These are phyloP conservation scores for Carex scoparia DNA, from an alignment of 176 grass and related monocot genomes.

Conservation along the genomic window DNA sequence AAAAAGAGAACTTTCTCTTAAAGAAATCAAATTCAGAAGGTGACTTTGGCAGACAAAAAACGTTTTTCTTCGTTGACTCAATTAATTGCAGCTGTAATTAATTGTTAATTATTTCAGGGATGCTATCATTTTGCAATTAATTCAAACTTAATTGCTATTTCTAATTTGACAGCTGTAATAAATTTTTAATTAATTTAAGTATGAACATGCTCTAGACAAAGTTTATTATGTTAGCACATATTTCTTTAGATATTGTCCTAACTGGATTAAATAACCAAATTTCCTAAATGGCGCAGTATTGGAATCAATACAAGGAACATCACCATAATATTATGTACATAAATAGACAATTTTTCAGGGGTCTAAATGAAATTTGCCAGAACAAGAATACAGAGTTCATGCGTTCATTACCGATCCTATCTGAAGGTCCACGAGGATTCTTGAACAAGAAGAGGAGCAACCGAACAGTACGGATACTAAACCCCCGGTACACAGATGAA, in stretches of 20 bases:
- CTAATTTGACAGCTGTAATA: no score
- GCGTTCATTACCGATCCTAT: constrained; percentile 19
- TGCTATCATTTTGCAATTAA: no score
- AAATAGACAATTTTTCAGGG: neutral
- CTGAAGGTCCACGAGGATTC: constrained; percentile 31
- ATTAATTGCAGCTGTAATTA: no score
- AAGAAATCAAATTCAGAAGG: no score
- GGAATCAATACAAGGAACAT: neutral
- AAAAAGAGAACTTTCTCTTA: no score
- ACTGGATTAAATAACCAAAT: neutral
- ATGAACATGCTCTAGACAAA: neutral
- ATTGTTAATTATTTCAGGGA: no score
- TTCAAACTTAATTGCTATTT: no score
- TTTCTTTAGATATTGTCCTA: neutral
- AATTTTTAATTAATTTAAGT: no score
- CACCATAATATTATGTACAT: neutral
- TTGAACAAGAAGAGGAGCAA: constrained; percentile 74
- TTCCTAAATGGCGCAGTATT: neutral
- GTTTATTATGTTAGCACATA: neutral
- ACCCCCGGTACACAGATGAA: constrained; percentile 48
- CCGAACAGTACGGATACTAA: constrained; percentile 71
- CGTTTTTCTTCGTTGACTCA: no score
- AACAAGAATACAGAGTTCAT: neutral
- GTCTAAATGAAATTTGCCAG: neutral
- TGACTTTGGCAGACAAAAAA: no score